A percentile compares a stretch with the other conserved stretches of the same genome.
phyloP scores from a whole-genome alignment of 2,329 filamentous ascomycete genomes.

The Periconia sp. region DNA sequence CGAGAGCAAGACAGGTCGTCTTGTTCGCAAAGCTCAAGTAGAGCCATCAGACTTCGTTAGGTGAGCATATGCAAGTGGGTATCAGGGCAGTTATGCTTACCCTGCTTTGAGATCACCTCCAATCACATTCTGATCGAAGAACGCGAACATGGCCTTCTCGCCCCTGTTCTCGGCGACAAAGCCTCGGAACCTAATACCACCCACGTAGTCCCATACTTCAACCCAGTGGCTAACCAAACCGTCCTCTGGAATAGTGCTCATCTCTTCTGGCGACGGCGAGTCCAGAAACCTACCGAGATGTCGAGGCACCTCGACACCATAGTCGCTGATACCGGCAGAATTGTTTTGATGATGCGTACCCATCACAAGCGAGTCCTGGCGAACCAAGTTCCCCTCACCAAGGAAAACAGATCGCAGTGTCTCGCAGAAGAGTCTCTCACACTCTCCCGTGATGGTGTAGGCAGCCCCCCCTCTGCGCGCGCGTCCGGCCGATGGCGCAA shows the following conservation, averaged over 20 bases:
- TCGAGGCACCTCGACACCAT: constrained; percentile 30
- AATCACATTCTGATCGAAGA: constrained; percentile 78
- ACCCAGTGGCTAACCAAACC: constrained; percentile 66
- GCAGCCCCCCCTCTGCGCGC: constrained; percentile 82
- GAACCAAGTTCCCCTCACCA: constrained; percentile 85
- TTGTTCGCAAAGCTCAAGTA: constrained; percentile 84
- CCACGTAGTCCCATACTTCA: constrained; percentile 85
- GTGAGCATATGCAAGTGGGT: constrained; percentile 1
- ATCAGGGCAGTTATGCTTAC: constrained; percentile 67
- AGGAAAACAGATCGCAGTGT: constrained; percentile 91
- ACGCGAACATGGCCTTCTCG: constrained; percentile 81
- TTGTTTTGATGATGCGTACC: constrained; percentile 63
- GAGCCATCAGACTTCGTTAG: constrained; percentile 68
- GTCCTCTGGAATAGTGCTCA: constrained; percentile 26
- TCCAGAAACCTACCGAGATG: constrained; percentile 32
- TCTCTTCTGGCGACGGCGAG: constrained; percentile 44
- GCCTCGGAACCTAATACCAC: constrained; percentile 82
- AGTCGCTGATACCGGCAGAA: constrained; percentile 34
- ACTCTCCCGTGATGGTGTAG: constrained; percentile 97
- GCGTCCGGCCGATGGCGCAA: constrained; percentile 39
- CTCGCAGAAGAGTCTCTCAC: constrained; percentile 99
- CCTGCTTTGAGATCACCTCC: constrained; percentile 84
- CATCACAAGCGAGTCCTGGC: constrained; percentile 85
- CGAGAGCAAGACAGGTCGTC: constrained; percentile 74
- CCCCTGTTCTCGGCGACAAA: constrained; percentile 76